These are phyloP conservation scores for Escallonia rubra DNA, from an alignment of 129 eudicot species.

Conservation along the genomic window DNA sequence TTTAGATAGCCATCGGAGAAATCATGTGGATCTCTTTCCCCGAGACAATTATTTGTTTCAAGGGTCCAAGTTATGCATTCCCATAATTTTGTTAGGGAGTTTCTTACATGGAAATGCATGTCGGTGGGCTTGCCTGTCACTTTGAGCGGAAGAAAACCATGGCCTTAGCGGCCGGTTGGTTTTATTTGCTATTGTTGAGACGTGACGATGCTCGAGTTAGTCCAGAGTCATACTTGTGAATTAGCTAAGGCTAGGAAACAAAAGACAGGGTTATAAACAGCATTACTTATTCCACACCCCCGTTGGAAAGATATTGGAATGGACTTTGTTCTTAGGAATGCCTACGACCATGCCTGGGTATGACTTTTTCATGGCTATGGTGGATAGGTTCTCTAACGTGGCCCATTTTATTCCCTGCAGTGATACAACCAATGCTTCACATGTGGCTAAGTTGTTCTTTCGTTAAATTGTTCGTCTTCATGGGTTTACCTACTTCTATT, in stretches of 20 bases:
- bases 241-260: neutral
- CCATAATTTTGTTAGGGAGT: neutral
- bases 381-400: too few species aligned
- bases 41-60: neutral
- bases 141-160: neutral
- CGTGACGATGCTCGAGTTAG: too few species aligned
- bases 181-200: neutral
- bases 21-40: neutral
- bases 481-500: too few species aligned
- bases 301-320: too few species aligned
- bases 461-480: too few species aligned
- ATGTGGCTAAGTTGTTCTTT: too few species aligned
- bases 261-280: neutral
- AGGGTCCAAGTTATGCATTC: neutral
- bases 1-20: neutral
- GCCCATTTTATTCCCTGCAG: neutral
- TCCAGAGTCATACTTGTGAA: neutral
- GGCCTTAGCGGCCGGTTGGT: neutral
- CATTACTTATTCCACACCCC: too few species aligned
- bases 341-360: too few species aligned
- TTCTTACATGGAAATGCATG: neutral
- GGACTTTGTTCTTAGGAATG: too few species aligned
- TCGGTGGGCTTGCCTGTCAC: neutral
- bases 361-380: too few species aligned
- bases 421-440: too few species aligned